Base-by-base conservation (phyloP, 768 basidiomycete species). In the Kwoniella sp. region DNA sequence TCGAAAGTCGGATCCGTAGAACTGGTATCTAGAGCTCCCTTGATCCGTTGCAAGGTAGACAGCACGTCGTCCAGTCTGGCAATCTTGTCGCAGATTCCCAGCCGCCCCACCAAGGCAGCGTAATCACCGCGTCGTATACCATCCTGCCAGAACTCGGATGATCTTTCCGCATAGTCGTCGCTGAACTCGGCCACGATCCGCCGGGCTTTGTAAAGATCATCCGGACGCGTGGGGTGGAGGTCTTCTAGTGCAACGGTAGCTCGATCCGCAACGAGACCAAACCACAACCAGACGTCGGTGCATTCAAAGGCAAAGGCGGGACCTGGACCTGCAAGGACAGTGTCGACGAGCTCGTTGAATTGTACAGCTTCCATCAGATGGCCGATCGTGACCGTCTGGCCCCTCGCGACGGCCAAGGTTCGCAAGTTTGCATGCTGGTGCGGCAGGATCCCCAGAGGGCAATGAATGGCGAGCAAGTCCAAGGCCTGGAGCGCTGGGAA, bases 391-490 rank as follows among this genome's bases (percentile, higher is more conserved):
- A 22, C n/a, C 11, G 60, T 17, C 5, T 69, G 66, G 7, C 75
- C 75, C n/a, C 71, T 57, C 11, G 73, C 73, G 17, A 77, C 66
- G 17, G 59, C 60, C 26, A 77, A 47, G 0, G 67, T 51, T 0
- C 54, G 58, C 4, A 72, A 69, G 30, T 67, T 61, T 26, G 53
- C 60, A 1, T 30, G 22, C 45, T 71, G 51, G n/a, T 65, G 34
- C 11, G 71, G 71, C 1, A 77, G 57, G 2, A 71, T 65, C 1
- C 75, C 75, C 37, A 74, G 52, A 1, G 75, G 75, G 0, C 67
- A 65, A 51, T 77, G 75, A 0, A 71, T 25, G 26, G 67, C 53
- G 0, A 74, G 57, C 0, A 77, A 15, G n/a, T 77, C 71, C 34
- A 77, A 57, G 13, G 71, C 69, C 51, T 74, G 69, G 8, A 73